phyloP scores from a whole-genome alignment of 148 eudicot genomes.

The Polygonum maritimum region DNA sequence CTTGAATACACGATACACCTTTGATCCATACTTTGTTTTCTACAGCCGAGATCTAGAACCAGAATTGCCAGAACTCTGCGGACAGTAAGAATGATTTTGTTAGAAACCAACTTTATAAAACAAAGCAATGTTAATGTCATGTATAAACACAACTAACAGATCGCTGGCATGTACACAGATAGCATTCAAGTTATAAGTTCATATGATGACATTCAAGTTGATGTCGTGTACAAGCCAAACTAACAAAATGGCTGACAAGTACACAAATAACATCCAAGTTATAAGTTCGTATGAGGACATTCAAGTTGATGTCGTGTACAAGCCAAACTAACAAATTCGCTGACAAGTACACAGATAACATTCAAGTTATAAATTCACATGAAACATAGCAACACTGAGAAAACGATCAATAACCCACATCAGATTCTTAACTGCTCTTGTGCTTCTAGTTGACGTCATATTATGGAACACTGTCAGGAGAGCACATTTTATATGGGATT shows the following conservation, averaged over 20 bases:
- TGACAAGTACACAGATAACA: not conserved
- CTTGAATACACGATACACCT: not conserved
- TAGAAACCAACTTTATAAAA: not conserved
- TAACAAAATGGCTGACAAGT: too few species aligned
- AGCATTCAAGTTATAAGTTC: too few species aligned
- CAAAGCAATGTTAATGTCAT: not conserved
- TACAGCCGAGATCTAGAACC: conserved; percentile 6
- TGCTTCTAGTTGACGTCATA: not conserved
- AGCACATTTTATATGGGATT: too few species aligned
- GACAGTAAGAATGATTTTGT: not conserved
- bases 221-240: too few species aligned
- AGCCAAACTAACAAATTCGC: not conserved
- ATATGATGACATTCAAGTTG: too few species aligned
- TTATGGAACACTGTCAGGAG: not conserved
- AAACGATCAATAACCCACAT: not conserved
- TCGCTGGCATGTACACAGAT: too few species aligned
- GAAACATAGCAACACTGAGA: not conserved
- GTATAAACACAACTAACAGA: not conserved
- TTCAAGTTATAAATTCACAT: not conserved
- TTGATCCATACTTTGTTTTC: not conserved
- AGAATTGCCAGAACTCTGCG: conserved; percentile 8
- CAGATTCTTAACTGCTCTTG: not conserved
- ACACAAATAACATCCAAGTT: too few species aligned
- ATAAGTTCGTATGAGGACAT: too few species aligned
- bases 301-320: too few species aligned